Evolutionary conservation across 108 stramenopile species (phyloP), one percentile per base, ranked within the genome.

Genomic region (Poteriospumella lacustris): DNA sequence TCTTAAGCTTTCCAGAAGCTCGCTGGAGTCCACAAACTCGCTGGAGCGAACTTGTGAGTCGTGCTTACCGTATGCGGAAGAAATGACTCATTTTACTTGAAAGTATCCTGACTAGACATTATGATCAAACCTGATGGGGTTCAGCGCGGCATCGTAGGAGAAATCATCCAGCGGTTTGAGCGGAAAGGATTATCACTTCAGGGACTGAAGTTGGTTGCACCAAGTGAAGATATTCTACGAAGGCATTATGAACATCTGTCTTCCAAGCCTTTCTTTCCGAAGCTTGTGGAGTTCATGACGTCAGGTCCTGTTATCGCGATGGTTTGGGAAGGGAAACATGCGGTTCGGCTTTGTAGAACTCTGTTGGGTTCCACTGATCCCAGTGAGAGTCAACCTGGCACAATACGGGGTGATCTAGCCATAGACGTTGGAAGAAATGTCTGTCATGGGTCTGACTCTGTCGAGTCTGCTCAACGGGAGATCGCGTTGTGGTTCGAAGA

Each of bases 111-210:
- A 31, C 5, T 24, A 64, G 60, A 92, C 84, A 85, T 94, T 80
- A 92, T 93, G 93, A 90, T 94, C 90, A 97, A 99, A 91, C 98
- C 98, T 44, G 98, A 99, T 81, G 98, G 96, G 44, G 98, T 99
- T 69, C 96, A 97, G 85, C 92, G 98, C 76, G 94, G 94, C 67
- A 87, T 97, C 58, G 89, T 96, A 44, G 96, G 95, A 34, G 93
- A 96, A 80, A 96, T 99, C 87, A 92, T 97, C 90, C 87, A 86
- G 75, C 92, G 98, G 42, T 99, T 99, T 80, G 95, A 96, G 82
- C 80, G 85, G 78, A 95, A 92, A 44, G 98, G 98, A 62, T 99
- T 88, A 93, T 96, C 96, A 85, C 91, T 99, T 42, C 89, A 91
- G 38, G 98, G 92, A 68, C 89, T 97, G 91, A 99, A 99, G 90